Evolutionary conservation across 768 basidiomycete species (phyloP).

Genomic region (Phallus indusiatus): DNA sequence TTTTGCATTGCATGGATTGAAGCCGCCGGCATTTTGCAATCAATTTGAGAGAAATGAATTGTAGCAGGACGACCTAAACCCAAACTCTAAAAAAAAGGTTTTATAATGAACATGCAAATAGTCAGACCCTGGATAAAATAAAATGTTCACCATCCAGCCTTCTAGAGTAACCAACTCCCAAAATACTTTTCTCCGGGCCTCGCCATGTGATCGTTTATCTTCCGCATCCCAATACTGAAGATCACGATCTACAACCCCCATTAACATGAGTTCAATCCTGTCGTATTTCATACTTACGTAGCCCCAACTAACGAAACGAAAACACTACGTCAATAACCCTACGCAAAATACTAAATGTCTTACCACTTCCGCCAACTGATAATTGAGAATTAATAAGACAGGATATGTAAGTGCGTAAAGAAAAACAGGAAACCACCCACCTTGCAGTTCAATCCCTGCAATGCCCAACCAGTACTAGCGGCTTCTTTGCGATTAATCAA

Average conservation of each 20-base stretch:
- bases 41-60: constrained; percentile 6
- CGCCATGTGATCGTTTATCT: not conserved
- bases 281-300: not conserved
- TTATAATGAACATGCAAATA: not conserved
- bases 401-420: not conserved
- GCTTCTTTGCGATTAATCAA: constrained; percentile 1
- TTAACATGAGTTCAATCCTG: not conserved
- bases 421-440: not conserved
- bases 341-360: not conserved
- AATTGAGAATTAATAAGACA: not conserved
- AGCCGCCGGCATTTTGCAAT: constrained; percentile 7
- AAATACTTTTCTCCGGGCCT: constrained; percentile 4
- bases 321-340: not conserved
- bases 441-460: constrained; percentile 8
- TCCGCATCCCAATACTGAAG: constrained; percentile 6
- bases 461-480: constrained; percentile 2
- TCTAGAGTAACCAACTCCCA: constrained; percentile 8
- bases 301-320: not conserved
- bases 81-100: not conserved
- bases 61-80: constrained; percentile 6
- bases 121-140: not conserved
- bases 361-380: not conserved
- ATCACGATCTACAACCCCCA: not conserved
- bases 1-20: constrained; percentile 1
- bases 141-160: constrained; percentile 3